A percentile compares a stretch with the other conserved stretches of the same genome.
Evolutionary conservation across 768 basidiomycete genomes (phyloP).

Genomic region (Pholiota molesta): DNA sequence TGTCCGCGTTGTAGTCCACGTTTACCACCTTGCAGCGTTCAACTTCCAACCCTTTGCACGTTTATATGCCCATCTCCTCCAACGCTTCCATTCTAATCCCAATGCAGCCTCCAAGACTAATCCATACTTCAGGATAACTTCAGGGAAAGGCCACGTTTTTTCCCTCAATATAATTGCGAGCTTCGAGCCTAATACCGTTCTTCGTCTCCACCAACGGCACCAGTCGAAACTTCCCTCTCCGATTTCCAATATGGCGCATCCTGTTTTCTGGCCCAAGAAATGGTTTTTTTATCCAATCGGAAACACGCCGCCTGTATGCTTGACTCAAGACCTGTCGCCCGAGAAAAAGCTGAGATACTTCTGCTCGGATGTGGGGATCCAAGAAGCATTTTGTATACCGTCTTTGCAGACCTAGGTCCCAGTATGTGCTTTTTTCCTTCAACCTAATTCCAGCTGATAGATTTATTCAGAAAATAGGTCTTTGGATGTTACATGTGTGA

Average conservation of each 20-base stretch:
- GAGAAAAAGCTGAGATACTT: slow-evolving; percentile 50
- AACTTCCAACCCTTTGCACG: no score
- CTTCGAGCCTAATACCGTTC: neutral
- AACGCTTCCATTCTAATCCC: neutral
- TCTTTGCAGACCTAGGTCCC: slow-evolving; percentile 30
- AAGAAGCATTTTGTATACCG: slow-evolving; percentile 54
- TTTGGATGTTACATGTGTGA: slow-evolving; percentile 58
- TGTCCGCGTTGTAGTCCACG: no score
- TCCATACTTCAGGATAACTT: neutral
- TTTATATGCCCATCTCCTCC: no score
- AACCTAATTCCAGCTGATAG: neutral
- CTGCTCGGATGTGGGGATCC: slow-evolving; percentile 63
- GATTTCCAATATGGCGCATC: slow-evolving; percentile 43
- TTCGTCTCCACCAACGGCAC: neutral
- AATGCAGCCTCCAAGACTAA: neutral
- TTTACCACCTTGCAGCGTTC: no score
- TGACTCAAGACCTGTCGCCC: slow-evolving; percentile 50
- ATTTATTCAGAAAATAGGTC: slow-evolving; percentile 20
- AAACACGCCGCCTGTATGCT: slow-evolving; percentile 55
- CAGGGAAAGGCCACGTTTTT: neutral
- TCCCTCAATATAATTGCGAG: neutral
- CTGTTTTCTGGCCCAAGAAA: slow-evolving; percentile 43
- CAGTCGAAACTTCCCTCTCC: neutral
- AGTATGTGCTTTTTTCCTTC: slow-evolving; percentile 21
- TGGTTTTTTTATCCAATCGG: slow-evolving; percentile 61